Evolutionary conservation across 2,329 filamentous ascomycete species (phyloP).

Genomic region (Hymenoscyphus linearis): DNA sequence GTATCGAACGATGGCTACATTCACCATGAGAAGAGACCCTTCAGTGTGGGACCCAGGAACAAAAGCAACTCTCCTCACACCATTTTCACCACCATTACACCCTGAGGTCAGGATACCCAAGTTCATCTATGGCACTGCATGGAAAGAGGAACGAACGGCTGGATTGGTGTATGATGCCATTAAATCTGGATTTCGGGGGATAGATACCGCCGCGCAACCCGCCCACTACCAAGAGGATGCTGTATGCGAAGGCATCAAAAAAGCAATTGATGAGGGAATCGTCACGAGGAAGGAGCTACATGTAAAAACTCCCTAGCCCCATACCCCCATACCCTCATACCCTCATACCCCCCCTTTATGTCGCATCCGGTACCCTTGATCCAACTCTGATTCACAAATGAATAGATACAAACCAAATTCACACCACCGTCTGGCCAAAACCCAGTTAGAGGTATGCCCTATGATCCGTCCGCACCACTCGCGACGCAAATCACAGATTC

Average conservation of each 20-base stretch:
- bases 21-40: no score
- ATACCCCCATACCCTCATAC: no score
- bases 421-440: constrained; percentile 61
- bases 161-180: constrained; percentile 65
- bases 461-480: constrained; percentile 52
- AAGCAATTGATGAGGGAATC: constrained; percentile 54
- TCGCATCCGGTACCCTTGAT: neutral
- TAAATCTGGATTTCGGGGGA: constrained; percentile 60
- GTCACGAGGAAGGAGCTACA: constrained; percentile 57
- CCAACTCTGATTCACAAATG: neutral
- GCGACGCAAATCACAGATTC: constrained; percentile 62
- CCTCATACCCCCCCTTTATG: no score
- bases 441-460: constrained; percentile 53
- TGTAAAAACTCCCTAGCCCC: constrained; percentile 44
- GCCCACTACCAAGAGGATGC: constrained; percentile 71
- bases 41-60: neutral
- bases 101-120: constrained; percentile 39
- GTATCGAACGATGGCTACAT: neutral
- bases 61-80: neutral
- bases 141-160: constrained; percentile 68
- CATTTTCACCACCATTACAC: constrained; percentile 1
- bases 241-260: constrained; percentile 61
- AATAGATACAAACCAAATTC: constrained; percentile 77
- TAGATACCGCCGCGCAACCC: constrained; percentile 77
- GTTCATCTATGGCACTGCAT: constrained; percentile 76